Evolutionary conservation across 768 basidiomycete species (phyloP), one percentile per base, ranked within the genome.

Genomic region (Kwoniella europaea): DNA sequence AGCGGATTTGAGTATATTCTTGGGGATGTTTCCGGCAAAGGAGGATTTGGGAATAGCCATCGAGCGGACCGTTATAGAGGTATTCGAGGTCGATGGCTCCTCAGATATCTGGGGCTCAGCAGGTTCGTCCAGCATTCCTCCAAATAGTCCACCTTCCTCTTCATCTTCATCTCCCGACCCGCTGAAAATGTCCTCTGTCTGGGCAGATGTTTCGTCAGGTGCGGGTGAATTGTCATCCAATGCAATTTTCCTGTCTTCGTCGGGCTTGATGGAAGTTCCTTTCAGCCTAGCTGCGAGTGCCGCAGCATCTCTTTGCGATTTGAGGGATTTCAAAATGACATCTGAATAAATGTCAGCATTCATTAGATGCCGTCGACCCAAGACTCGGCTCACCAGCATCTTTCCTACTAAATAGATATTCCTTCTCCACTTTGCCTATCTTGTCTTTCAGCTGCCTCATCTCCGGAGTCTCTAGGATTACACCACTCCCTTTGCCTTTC

Each of bases 1-100:
- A 41, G 67, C 22, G 18, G 60, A n/a, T 50, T 71, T 94, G 91
- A 98, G 86, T 4, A 93, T 82, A 16, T 81, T 85, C 82, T 91
- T 94, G 10, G 96, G 93, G 15, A 91, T 90, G 52, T 89, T 90
- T 44, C 92, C 91, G 6, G 81, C 75, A 61, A 81, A 81, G 46
- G 92, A 90, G 77, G 92, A 89, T 83, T 92, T 96, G 2, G 93
- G 91, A 27, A 93, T 85, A 1, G 88, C 79, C 90, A 98, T 91
- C 70, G 94, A 89, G 29, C 90, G 84, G 27, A 85, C 74, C 5
- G 73, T 78, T 70, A 86, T 79, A 86, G 72, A 90, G 54, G 87
- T 88, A n/a, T 86, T 86, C 13, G 70, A 16, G 24, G 50, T 35
- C 6, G 54, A 46, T 15, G 15, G 50, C 7, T 69, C 24, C 43